Evolutionary conservation across 345 rosid genomes (phyloP), one percentile per base, ranked within the genome.

Genomic region (Aquilaria yunnanensis): DNA sequence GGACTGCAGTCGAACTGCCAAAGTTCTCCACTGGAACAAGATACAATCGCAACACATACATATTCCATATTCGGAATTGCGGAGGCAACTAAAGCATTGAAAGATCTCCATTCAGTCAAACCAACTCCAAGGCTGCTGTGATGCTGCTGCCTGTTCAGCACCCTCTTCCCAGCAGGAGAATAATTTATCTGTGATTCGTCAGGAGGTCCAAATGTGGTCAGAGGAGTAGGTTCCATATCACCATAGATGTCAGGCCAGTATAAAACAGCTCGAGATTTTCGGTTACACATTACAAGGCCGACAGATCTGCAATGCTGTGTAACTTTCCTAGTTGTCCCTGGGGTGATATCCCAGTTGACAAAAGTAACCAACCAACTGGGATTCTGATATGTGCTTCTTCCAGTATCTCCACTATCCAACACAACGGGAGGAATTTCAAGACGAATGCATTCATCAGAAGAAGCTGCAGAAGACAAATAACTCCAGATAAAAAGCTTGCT

Each of bases 241-340:
- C 74, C 66, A 65, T 72, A 79, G 63, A 90, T 82, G 54, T 90
- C 88, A 12, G 87, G 83, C 95, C 97, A 94, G 63, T 86, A 90
- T 6, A 81, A 63, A 69, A 85, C 77, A 66, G 82, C 80, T 68
- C 72, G 77, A 68, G 81, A 83, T 71, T 76, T 90, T 63, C 70
- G 74, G 69, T 82, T 78, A 75, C 86, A 85, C 81, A 93, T 45
- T 2, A 93, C 65, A 64, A 88, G 54, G 59, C 88, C 97, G 54
- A 64, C 75, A 72, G 85, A 74, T 56, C 66, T 45, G 62, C 75
- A 59, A 34, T 74, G 71, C 10, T 70, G 78, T 50, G 65, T 61
- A 64, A 51, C 77, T 67, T 75, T 81, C 50, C 59, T 78, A 47
- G 73, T 70, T 33, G 57, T 72, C 64, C 63, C 70, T 23, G 52